A percentile compares a stretch with the other conserved stretches of the same genome.
Conservation (phyloP, 306 rosid species). For the Dalbergia cultrata region DNA sequence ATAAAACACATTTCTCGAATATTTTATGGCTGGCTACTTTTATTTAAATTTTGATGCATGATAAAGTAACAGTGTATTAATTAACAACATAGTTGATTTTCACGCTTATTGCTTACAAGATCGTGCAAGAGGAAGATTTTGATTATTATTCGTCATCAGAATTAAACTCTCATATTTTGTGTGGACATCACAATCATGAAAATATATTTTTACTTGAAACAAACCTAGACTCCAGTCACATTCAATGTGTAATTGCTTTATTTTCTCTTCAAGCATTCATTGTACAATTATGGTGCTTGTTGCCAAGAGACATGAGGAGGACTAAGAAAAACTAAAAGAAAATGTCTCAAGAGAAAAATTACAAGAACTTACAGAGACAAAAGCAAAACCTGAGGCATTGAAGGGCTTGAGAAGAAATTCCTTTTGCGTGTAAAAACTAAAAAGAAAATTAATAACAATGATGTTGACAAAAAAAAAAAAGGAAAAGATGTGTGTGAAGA, state of each 20-base stretch:
- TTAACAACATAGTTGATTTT: no score
- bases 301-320: neutral
- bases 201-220: no score
- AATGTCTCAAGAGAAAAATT: constrained; percentile 41
- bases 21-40: no score
- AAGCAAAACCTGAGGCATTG: constrained; percentile 35
- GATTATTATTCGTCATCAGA: no score
- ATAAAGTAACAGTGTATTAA: no score
- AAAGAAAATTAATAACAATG: constrained; percentile 35
- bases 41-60: no score
- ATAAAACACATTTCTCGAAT: no score
- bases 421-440: neutral
- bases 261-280: constrained; percentile 42
- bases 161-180: no score
- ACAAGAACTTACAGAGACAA: constrained; percentile 44
- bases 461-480: neutral
- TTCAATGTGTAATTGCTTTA: constrained; percentile 24
- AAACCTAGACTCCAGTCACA: neutral
- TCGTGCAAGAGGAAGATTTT: no score
- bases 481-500: neutral
- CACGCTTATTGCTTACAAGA: no score
- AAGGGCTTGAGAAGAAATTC: neutral
- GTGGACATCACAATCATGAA: no score
- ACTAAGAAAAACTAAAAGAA: constrained; percentile 26
- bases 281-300: constrained; percentile 51